phyloP scores from a whole-genome alignment of 148 eudicot genomes.

The Diospyros kaki region DNA sequence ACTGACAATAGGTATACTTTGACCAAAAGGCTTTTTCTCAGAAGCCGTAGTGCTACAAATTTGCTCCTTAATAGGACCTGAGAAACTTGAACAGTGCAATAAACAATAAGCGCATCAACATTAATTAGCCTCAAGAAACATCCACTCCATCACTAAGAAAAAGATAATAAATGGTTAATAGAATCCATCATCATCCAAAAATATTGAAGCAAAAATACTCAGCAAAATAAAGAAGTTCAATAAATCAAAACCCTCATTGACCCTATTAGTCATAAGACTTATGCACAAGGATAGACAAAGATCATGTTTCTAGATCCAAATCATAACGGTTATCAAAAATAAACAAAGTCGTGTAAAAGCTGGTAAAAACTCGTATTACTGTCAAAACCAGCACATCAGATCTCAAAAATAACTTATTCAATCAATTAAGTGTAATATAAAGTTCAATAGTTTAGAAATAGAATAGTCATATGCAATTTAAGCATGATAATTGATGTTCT shows the following conservation, averaged over 20 bases:
- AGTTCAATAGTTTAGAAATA: not conserved
- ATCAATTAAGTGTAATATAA: not conserved
- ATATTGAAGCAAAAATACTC: not conserved
- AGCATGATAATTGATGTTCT: not conserved
- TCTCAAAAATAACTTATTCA: not conserved
- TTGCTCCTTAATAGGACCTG: constrained; percentile 72
- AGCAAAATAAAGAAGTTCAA: not conserved
- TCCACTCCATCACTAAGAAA: not conserved
- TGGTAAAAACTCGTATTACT: not conserved
- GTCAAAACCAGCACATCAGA: not conserved
- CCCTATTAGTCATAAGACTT: not conserved
- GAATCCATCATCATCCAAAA: not conserved
- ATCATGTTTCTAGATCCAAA: not conserved
- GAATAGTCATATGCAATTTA: not conserved
- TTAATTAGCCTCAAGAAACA: not conserved
- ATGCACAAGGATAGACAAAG: constrained; percentile 1
- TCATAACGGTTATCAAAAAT: not conserved
- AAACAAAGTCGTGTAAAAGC: too few relatives aligned
- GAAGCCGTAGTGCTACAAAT: constrained; percentile 25
- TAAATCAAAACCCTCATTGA: not conserved
- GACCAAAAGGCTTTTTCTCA: constrained; percentile 37
- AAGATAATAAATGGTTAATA: not conserved
- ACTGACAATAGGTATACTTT: constrained; percentile 24
- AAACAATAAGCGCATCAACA: constrained; percentile 40
- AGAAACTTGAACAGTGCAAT: constrained; percentile 56